Conservation (phyloP, 495 filamentous ascomycete species). For the Penicillium alfredii region DNA sequence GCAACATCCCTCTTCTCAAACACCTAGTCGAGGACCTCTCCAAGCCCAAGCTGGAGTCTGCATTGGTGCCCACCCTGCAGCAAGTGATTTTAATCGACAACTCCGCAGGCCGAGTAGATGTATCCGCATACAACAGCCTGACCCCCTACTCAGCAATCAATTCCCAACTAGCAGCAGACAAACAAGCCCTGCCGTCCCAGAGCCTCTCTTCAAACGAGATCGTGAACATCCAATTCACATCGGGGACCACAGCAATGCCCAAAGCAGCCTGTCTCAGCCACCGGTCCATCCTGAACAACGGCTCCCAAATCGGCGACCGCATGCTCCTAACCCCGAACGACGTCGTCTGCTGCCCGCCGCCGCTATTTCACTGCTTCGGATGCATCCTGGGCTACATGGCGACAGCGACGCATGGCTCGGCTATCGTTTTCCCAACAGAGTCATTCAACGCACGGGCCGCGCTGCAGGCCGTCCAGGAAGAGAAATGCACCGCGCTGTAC, state of each 20-base stretch:
- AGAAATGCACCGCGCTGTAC: constrained; percentile 78
- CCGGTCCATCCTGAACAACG: constrained; percentile 83
- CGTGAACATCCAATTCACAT: constrained; percentile 96
- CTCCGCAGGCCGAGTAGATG: constrained; percentile 53
- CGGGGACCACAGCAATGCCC: constrained; percentile 80
- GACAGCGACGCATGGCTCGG: constrained; percentile 76
- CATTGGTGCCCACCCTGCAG: constrained; percentile 61
- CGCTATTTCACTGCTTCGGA: constrained; percentile 92
- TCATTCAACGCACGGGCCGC: constrained; percentile 77
- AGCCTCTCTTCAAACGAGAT: constrained; percentile 61
- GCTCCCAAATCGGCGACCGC: constrained; percentile 68
- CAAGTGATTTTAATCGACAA: constrained; percentile 79
- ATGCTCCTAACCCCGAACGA: constrained; percentile 73
- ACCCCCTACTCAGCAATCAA: constrained; percentile 47
- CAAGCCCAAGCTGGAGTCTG: constrained; percentile 50
- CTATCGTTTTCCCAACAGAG: constrained; percentile 81
- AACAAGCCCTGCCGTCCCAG: constrained; percentile 30
- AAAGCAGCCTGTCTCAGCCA: constrained; percentile 92
- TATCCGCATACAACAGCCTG: constrained; percentile 36
- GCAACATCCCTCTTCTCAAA: constrained; percentile 65
- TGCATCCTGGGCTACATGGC: constrained; percentile 91
- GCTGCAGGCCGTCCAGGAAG: constrained; percentile 64
- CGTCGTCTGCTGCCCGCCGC: constrained; percentile 78
- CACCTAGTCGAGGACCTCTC: constrained; percentile 58
- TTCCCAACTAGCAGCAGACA: constrained; percentile 47